phyloP scores from a whole-genome alignment of 768 basidiomycete genomes.

The Suillus hirtellus region DNA sequence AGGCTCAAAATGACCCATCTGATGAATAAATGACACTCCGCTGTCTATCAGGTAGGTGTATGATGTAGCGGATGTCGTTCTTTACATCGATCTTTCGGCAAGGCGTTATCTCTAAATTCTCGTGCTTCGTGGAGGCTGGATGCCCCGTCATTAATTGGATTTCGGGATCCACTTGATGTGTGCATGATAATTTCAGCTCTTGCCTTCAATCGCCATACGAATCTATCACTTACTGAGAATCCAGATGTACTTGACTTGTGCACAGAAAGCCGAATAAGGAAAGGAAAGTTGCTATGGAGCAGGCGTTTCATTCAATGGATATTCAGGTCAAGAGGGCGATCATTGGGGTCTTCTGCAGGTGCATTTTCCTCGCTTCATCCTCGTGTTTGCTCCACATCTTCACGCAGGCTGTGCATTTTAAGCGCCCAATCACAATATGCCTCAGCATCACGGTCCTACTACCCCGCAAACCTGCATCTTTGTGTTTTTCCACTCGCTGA shows the following conservation, averaged over 20 bases:
- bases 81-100: neutral
- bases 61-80: neutral
- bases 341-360: neutral
- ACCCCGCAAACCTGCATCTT: neutral
- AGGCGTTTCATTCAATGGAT: neutral
- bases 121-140: neutral
- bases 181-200: neutral
- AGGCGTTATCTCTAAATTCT: neutral
- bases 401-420: neutral
- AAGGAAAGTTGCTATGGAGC: no score
- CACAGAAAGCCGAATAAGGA: neutral
- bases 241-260: neutral
- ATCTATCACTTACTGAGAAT: neutral
- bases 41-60: neutral
- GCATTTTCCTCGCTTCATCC: neutral
- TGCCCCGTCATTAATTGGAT: neutral
- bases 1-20: neutral
- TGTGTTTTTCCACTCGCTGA: no score
- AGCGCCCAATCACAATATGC: neutral
- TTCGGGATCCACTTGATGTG: neutral
- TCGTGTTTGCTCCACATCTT: no score
- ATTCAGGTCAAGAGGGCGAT: neutral
- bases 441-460: neutral
- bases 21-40: neutral
- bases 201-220: neutral